These are phyloP conservation scores for Pythium utonaiense DNA, from an alignment of 352 stramenopile species.

Conservation along the genomic window DNA sequence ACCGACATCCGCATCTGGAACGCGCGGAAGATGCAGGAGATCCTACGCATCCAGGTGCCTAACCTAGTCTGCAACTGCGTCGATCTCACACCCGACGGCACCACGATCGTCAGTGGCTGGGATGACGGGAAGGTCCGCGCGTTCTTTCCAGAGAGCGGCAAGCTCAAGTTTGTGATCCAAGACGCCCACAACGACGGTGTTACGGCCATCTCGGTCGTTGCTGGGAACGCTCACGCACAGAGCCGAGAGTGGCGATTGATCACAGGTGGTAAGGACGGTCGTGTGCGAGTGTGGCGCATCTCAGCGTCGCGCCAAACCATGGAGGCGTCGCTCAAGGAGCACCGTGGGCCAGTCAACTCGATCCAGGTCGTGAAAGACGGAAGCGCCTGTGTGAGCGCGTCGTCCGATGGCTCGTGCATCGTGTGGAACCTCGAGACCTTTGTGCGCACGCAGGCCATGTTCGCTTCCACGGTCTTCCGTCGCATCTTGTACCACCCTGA, in stretches of 20 bases:
- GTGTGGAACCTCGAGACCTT: conserved; percentile 95
- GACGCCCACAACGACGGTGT: conserved; percentile 95
- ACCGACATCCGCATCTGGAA: conserved; percentile 97
- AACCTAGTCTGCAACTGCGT: conserved; percentile 97
- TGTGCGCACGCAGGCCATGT: conserved; percentile 92
- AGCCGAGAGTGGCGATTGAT: conserved; percentile 85
- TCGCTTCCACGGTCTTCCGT: conserved; percentile 95
- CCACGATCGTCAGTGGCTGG: conserved; percentile 93
- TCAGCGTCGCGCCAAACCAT: conserved; percentile 91
- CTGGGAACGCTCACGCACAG: conserved; percentile 45
- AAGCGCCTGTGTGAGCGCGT: conserved; percentile 72
- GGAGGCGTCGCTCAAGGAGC: conserved; percentile 95
- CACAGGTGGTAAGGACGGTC: conserved; percentile 93
- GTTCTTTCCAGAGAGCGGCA: conserved; percentile 95
- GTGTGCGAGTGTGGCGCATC: conserved; percentile 93
- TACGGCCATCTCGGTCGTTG: conserved; percentile 89
- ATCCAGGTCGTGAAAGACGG: conserved; percentile 80
- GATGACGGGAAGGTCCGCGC: conserved; percentile 96
- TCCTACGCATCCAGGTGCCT: conserved; percentile 96
- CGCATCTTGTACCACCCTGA: conserved; percentile 94
- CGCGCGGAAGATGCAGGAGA: conserved; percentile 86
- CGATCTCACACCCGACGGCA: conserved; percentile 85
- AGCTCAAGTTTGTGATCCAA: conserved; percentile 97
- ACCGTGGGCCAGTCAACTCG: conserved; percentile 91
- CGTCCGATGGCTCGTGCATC: conserved; percentile 91